A percentile compares a stretch with the other conserved stretches of the same genome.
Evolutionary conservation across 805 yeast species (phyloP).

Genomic region (Vanderwaltozyma tropicalis): DNA sequence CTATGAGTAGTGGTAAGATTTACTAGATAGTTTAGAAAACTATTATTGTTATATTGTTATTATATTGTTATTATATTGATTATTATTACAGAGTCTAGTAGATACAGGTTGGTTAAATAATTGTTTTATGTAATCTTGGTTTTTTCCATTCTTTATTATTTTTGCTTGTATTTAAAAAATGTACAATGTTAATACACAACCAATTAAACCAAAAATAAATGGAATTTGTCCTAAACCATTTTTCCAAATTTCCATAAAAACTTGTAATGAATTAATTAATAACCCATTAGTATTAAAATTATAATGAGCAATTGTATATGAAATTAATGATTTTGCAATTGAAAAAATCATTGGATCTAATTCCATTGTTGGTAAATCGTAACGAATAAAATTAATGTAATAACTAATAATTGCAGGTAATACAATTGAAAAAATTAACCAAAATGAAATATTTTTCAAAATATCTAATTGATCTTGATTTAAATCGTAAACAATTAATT

Average conservation of each 20-base stretch:
- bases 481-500: constrained; percentile 5
- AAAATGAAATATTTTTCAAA: constrained; percentile 5
- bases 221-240: constrained; percentile 16
- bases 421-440: constrained; percentile 10
- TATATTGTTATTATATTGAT: no score
- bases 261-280: background rate
- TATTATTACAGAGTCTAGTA: no score
- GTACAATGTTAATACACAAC: constrained; percentile 18
- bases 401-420: constrained; percentile 18
- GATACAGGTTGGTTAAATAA: no score
- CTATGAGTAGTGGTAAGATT: no score
- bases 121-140: no score
- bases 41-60: no score
- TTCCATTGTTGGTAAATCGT: constrained; percentile 17
- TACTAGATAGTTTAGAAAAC: no score
- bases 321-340: constrained; percentile 15
- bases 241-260: constrained; percentile 1
- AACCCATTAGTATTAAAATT: background rate
- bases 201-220: constrained; percentile 13
- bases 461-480: background rate
- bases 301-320: constrained; percentile 8
- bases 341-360: constrained; percentile 26
- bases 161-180: constrained; percentile 8
- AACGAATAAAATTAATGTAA: constrained; percentile 25
- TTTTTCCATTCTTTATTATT: background rate